A percentile compares a stretch with the other conserved stretches of the same genome.
Evolutionary conservation across 208 protist genomes (phyloP).

Genomic region (Porcisia deanei): DNA sequence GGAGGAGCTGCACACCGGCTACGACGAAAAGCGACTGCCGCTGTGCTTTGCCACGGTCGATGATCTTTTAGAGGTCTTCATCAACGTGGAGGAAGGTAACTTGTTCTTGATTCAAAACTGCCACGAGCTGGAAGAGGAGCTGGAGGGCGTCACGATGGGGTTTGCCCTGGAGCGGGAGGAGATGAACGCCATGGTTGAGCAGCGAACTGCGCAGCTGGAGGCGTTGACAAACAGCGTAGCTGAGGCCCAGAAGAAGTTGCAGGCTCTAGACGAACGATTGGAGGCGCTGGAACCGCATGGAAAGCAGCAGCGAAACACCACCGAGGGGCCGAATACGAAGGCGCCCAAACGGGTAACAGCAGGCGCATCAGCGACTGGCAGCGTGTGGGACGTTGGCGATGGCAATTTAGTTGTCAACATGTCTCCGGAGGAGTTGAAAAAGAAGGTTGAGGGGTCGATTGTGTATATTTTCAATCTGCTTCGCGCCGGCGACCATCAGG

Average conservation of each 20-base stretch:
- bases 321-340: neutral
- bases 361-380: neutral
- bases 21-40: constrained; percentile 76
- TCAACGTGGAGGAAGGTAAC: constrained; percentile 95
- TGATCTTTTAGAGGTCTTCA: constrained; percentile 95
- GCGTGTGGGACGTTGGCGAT: neutral
- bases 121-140: constrained; percentile 94
- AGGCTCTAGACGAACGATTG: constrained; percentile 69
- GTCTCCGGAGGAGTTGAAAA: constrained; percentile 71
- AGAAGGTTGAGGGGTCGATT: constrained; percentile 64
- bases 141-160: constrained; percentile 91
- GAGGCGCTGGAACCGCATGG: constrained; percentile 46
- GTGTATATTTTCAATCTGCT: constrained; percentile 67
- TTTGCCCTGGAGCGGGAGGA: constrained; percentile 84
- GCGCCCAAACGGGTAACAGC: neutral
- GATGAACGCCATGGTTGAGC: constrained; percentile 80
- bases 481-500: constrained; percentile 43
- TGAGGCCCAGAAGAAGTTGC: constrained; percentile 71
- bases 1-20: constrained; percentile 52
- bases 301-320: neutral
- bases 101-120: constrained; percentile 97
- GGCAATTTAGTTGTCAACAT: constrained; percentile 22
- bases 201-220: constrained; percentile 89
- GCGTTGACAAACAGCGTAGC: constrained; percentile 73
- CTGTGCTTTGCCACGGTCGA: constrained; percentile 93